Evolutionary conservation across 192 early-diverging fungal genomes (phyloP), one percentile per base, ranked within the genome.

Genomic region (Backusella morwellensis): DNA sequence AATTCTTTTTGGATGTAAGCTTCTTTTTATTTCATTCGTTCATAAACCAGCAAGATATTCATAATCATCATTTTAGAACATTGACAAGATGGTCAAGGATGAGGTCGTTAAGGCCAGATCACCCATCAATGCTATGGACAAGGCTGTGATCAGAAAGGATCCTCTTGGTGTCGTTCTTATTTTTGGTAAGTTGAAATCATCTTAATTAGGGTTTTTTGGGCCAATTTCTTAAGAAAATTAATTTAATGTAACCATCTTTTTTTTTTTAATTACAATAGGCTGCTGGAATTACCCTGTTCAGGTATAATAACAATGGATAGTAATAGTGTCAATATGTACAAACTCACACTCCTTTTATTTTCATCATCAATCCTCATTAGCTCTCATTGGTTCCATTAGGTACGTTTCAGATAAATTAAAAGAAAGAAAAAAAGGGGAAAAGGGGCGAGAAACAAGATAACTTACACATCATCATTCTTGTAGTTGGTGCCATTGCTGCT

Each of bases 401-500:
- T 76, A 69, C 59, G 36, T 47, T 40, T 29, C 21, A 29, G 23
- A 59, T 59, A 59, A 59, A 59, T 59, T 29, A 63, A 63, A 32
- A 32, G 32, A 32, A 32, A 32, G 32, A 32, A 32, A 32, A 26
- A 63, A 29, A 29, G 23, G 12, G 56, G 12, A 5, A 29, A n/a
- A 21, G 4, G 19, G n/a, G 54, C 14, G 21, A 9, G 21, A 4
- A 63, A 29, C 12, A 63, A 29, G 11, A 12, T 4, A 12, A 56
- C 21, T 63, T 26, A 8, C 8, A 41, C 6, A 17, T 32, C 38
- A 11, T 41, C 66, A 21, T 35, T 96, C 29, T 77, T 83, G 23
- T 93, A 35, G 86, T 93, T 11, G 92, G 93, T 23, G 95, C 96
- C 5, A 88, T 99, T 77, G 97, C 96, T n/a, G 97, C 93, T 15